A percentile compares a stretch with the other conserved stretches of the same genome.
phyloP scores from a whole-genome alignment of 2,329 filamentous ascomycete genomes.

The Fusarium multiceps region DNA sequence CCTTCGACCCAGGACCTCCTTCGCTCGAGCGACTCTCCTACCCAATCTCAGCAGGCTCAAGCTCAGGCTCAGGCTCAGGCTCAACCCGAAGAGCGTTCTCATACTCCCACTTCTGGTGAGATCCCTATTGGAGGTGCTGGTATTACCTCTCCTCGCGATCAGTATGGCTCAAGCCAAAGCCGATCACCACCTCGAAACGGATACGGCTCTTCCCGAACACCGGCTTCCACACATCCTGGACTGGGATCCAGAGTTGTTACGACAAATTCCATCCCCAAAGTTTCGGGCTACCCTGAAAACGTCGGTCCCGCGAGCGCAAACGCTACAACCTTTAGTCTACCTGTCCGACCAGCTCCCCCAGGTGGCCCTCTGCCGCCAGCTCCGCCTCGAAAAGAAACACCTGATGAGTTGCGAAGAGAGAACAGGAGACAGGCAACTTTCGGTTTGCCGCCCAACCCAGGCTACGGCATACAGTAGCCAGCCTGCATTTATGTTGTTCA shows the following conservation, averaged over 20 bases:
- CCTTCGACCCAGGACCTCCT: slow-evolving; percentile 82
- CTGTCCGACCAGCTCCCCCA: slow-evolving; percentile 71
- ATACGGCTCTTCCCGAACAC: slow-evolving; percentile 57
- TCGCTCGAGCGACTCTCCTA: slow-evolving; percentile 71
- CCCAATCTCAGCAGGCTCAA: slow-evolving; percentile 54
- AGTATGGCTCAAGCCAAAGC: slow-evolving; percentile 57
- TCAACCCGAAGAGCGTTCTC: slow-evolving; percentile 57
- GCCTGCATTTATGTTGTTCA: slow-evolving; percentile 3
- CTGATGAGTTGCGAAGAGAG: slow-evolving; percentile 65
- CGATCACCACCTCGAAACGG: slow-evolving; percentile 66
- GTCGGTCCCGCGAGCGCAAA: slow-evolving; percentile 57
- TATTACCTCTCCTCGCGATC: slow-evolving; percentile 66
- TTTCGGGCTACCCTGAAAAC: slow-evolving; percentile 53
- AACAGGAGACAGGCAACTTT: slow-evolving; percentile 66
- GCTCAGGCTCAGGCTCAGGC: slow-evolving; percentile 52
- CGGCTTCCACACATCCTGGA: slow-evolving; percentile 59
- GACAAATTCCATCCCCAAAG: slow-evolving; percentile 65
- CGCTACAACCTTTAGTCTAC: slow-evolving; percentile 68
- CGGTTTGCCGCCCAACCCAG: slow-evolving; percentile 59
- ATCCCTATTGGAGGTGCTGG: slow-evolving; percentile 72
- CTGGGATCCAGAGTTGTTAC: slow-evolving; percentile 64
- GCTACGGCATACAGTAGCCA: slow-evolving; percentile 49
- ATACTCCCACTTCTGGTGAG: slow-evolving; percentile 77
- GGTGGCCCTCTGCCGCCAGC: slow-evolving; percentile 69
- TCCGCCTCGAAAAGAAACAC: slow-evolving; percentile 67